These are phyloP conservation scores for Simplicillium sp. DNA, from an alignment of 2,329 filamentous ascomycete species.

Conservation along the genomic window DNA sequence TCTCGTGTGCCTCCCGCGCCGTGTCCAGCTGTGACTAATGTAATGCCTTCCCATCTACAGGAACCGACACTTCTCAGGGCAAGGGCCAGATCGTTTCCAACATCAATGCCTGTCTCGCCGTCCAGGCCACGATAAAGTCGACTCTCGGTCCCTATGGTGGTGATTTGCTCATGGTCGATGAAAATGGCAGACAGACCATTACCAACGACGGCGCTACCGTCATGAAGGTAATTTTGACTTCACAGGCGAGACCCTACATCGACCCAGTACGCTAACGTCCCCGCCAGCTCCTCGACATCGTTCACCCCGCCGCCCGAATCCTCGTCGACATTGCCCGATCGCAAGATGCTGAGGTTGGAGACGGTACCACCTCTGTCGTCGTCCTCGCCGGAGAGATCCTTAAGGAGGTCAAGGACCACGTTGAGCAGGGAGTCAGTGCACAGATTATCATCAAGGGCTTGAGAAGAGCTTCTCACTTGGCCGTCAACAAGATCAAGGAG, in stretches of 20 bases:
- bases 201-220: conserved; percentile 98
- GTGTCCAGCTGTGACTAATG: conserved; percentile 10
- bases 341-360: conserved; percentile 97
- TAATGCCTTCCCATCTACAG: conserved; percentile 34
- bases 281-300: conserved; percentile 82
- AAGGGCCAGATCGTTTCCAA: conserved; percentile 96
- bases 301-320: conserved; percentile 93
- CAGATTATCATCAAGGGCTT: conserved; percentile 97
- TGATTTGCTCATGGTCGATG: conserved; percentile 90
- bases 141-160: conserved; percentile 95
- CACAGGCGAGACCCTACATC: not conserved
- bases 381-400: conserved; percentile 95
- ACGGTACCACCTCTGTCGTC: conserved; percentile 95
- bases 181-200: conserved; percentile 92
- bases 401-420: conserved; percentile 92
- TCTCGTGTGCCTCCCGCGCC: not conserved
- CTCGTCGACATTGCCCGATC: conserved; percentile 97
- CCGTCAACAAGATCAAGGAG: conserved; percentile 98
- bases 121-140: conserved; percentile 91
- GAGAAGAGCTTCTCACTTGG: conserved; percentile 77
- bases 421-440: conserved; percentile 93
- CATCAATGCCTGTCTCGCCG: conserved; percentile 95
- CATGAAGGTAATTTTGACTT: conserved; percentile 68
- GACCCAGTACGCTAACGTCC: conserved; percentile 1
- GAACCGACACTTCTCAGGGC: conserved; percentile 94